These are phyloP conservation scores for Leucosporidium yakuticum DNA, from an alignment of 768 basidiomycete genomes.

Conservation along the genomic window DNA sequence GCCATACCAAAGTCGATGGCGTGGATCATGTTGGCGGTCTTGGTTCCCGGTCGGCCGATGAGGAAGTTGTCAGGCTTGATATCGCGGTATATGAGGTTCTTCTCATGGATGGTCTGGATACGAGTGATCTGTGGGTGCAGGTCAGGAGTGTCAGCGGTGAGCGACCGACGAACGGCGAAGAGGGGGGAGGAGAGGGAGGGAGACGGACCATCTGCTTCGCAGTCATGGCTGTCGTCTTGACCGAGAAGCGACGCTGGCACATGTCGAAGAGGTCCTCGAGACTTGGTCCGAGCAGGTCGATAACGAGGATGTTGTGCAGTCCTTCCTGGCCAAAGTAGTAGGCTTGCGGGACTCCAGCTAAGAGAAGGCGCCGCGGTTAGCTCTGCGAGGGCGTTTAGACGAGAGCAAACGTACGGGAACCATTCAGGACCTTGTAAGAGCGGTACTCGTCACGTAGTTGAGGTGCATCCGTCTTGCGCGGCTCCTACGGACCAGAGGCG, in stretches of 20 bases:
- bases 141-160: slow-evolving; percentile 2
- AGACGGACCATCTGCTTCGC: slow-evolving; percentile 88
- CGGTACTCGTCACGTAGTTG: slow-evolving; percentile 98
- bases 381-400: slow-evolving; percentile 11
- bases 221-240: slow-evolving; percentile 97
- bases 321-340: slow-evolving; percentile 99
- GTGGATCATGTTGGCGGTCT: slow-evolving; percentile 61
- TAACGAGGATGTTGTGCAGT: slow-evolving; percentile 96
- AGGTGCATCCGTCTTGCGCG: slow-evolving; percentile 92
- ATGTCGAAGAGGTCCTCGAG: slow-evolving; percentile 97
- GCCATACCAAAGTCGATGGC: slow-evolving; percentile 97
- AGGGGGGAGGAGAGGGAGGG: slow-evolving; percentile 10
- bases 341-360: slow-evolving; percentile 95
- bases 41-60: slow-evolving; percentile 76
- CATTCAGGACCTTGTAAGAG: slow-evolving; percentile 89
- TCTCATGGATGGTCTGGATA: slow-evolving; percentile 95
- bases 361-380: slow-evolving; percentile 49
- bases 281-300: slow-evolving; percentile 91
- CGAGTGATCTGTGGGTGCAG: slow-evolving; percentile 62
- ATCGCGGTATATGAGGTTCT: slow-evolving; percentile 96
- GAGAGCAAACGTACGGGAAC: slow-evolving; percentile 63
- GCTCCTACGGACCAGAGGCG: slow-evolving; percentile 45
- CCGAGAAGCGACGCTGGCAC: slow-evolving; percentile 92
- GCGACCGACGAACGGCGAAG: background rate
- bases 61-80: slow-evolving; percentile 99